These are phyloP conservation scores for Thoreauomyces humboldtii DNA, from an alignment of 192 early-diverging fungal species.

Conservation along the genomic window DNA sequence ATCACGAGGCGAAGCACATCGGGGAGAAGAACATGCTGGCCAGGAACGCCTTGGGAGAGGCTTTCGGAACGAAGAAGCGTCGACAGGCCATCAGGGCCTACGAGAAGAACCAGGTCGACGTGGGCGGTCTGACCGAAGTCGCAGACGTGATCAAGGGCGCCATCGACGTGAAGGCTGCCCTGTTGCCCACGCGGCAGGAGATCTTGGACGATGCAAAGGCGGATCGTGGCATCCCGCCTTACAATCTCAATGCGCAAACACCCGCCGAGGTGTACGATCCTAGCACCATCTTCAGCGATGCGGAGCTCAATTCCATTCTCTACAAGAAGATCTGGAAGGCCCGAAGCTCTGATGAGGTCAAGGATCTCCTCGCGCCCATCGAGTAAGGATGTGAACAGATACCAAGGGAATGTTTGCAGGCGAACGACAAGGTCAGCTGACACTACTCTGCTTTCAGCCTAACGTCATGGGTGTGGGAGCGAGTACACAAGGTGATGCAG, in stretches of 20 bases:
- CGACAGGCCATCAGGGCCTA: constrained; percentile 74
- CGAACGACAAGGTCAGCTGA: too few relatives aligned
- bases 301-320: constrained; percentile 64
- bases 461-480: constrained; percentile 34
- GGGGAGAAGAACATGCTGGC: constrained; percentile 57
- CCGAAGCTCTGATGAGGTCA: constrained; percentile 29
- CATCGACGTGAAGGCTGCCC: constrained; percentile 63
- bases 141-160: constrained; percentile 64
- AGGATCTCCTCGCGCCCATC: constrained; percentile 27
- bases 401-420: too few relatives aligned
- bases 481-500: constrained; percentile 23
- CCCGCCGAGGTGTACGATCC: constrained; percentile 79
- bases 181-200: constrained; percentile 56
- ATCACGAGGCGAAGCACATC: constrained; percentile 42
- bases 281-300: constrained; percentile 65
- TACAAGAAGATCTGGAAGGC: constrained; percentile 48
- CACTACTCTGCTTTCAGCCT: too few relatives aligned
- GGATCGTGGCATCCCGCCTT: constrained; percentile 72
- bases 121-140: constrained; percentile 60
- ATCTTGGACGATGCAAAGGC: constrained; percentile 7
- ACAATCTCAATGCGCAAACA: constrained; percentile 62
- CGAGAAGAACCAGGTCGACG: constrained; percentile 86
- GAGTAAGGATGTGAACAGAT: too few relatives aligned
- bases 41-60: constrained; percentile 78
- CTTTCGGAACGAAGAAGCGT: constrained; percentile 91